Percentiles rank a stretch among this genome's conserved stretches.
These are phyloP conservation scores for Elsinoe fawcettii DNA, from an alignment of 2,329 filamentous ascomycete genomes.

Conservation along the genomic window DNA sequence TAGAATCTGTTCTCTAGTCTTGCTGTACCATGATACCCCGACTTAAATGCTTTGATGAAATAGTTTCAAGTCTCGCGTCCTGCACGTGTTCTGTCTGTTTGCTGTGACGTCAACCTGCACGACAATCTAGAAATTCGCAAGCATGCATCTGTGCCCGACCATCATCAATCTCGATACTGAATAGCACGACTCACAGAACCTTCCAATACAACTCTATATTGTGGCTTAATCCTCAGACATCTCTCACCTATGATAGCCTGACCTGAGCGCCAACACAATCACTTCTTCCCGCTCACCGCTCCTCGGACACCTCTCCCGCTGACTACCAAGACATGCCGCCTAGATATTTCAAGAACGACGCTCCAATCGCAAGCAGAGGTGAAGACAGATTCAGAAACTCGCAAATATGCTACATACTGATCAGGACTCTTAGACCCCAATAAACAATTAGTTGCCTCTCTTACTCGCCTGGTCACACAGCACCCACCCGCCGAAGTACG, in stretches of 20 bases:
- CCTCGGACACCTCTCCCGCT: background rate
- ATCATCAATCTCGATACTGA: background rate
- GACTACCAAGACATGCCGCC: constrained; percentile 25
- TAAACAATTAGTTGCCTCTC: constrained; percentile 44
- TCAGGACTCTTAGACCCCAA: constrained; percentile 33
- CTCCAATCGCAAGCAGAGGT: constrained; percentile 31
- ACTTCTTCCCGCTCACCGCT: background rate
- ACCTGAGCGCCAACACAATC: background rate
- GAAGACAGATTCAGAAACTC: too few species aligned
- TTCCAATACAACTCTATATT: background rate
- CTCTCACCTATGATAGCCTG: constrained; percentile 1
- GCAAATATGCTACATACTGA: constrained; percentile 10
- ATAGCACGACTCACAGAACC: background rate
- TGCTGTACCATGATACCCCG: background rate
- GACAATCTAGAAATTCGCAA: background rate
- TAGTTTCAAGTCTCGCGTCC: background rate
- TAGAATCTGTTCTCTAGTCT: background rate
- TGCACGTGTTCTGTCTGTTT: background rate
- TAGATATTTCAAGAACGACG: constrained; percentile 35
- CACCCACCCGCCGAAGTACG: constrained; percentile 40
- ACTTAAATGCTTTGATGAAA: background rate
- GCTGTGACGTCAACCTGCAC: constrained; percentile 5
- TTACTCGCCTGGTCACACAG: constrained; percentile 41
- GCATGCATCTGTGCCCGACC: constrained; percentile 1
- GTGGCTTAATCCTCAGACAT: background rate